Conservation (phyloP, 371 early-diverging fungal genomes). For the Syncephalastrum sp. region DNA sequence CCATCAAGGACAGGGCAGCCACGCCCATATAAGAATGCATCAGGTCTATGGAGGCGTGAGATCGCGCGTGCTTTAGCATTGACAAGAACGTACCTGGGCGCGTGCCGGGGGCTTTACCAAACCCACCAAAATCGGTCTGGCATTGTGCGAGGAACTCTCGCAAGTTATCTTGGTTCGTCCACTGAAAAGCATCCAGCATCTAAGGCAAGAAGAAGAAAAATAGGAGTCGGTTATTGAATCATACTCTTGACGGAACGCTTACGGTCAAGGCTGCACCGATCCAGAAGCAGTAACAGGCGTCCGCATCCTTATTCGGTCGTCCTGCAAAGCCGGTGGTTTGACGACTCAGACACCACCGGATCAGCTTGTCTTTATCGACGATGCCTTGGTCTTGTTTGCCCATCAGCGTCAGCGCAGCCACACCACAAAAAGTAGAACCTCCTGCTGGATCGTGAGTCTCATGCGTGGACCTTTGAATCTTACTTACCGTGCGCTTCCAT, state of each 20-base stretch:
- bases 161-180: slow-evolving; percentile 58
- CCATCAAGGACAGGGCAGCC: slow-evolving; percentile 68
- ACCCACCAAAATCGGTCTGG: slow-evolving; percentile 72
- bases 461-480: not conserved
- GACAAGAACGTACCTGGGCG: slow-evolving; percentile 53
- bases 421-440: slow-evolving; percentile 90
- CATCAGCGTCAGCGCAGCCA: slow-evolving; percentile 82
- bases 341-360: slow-evolving; percentile 81
- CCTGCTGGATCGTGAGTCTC: slow-evolving; percentile 27
- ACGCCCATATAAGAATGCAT: slow-evolving; percentile 90
- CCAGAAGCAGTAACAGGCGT: slow-evolving; percentile 99
- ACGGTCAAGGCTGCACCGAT: slow-evolving; percentile 84
- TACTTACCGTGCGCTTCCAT: slow-evolving; percentile 85
- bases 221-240: not conserved
- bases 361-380: slow-evolving; percentile 52
- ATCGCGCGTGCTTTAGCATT: not conserved
- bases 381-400: slow-evolving; percentile 58
- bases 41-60: slow-evolving; percentile 52
- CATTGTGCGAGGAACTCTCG: slow-evolving; percentile 64
- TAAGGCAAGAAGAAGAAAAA: not conserved
- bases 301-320: slow-evolving; percentile 85
- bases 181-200: slow-evolving; percentile 47
- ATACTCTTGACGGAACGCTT: not conserved
- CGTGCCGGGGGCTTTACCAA: slow-evolving; percentile 68
- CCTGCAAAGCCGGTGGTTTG: slow-evolving; percentile 92